These are phyloP conservation scores for Bassia scoparia DNA, from an alignment of 148 eudicot species.

Conservation along the genomic window DNA sequence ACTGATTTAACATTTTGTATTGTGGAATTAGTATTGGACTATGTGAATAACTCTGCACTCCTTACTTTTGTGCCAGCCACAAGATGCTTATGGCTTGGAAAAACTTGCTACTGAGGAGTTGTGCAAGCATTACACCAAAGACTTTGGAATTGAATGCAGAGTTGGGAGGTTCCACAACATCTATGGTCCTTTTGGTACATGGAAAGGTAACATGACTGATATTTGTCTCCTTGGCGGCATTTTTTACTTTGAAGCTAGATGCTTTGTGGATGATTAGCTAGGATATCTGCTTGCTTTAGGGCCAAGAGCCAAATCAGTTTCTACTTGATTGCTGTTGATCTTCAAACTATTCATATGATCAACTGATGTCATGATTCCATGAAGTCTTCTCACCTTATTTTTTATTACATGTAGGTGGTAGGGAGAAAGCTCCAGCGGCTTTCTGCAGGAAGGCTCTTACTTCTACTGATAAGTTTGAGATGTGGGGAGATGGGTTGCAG, in stretches of 20 bases:
- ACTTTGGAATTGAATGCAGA: conserved; percentile 53
- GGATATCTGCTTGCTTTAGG: neutral
- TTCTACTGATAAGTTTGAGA: conserved; percentile 51
- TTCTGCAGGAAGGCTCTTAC: conserved; percentile 52
- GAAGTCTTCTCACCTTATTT: neutral
- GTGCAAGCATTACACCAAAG: conserved; percentile 59
- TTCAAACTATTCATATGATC: neutral
- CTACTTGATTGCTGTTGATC: neutral
- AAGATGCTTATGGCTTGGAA: conserved; percentile 62
- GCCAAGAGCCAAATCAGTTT: neutral
- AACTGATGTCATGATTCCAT: neutral
- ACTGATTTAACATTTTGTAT: neutral
- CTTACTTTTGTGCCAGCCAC: conserved; percentile 34
- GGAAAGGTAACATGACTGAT: conserved; percentile 41
- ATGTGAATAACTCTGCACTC: neutral
- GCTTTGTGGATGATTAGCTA: neutral
- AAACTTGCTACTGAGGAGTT: conserved; percentile 57
- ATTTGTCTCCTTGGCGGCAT: neutral
- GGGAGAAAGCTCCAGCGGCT: conserved; percentile 62
- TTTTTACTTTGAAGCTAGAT: neutral
- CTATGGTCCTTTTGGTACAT: conserved; percentile 60
- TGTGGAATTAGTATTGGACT: neutral
- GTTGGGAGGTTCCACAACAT: conserved; percentile 63
- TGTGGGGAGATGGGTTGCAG: conserved; percentile 59
- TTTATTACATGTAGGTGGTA: conserved; percentile 33